Conservation (phyloP, 352 stramenopile genomes). For the Peronospora belbahrii region DNA sequence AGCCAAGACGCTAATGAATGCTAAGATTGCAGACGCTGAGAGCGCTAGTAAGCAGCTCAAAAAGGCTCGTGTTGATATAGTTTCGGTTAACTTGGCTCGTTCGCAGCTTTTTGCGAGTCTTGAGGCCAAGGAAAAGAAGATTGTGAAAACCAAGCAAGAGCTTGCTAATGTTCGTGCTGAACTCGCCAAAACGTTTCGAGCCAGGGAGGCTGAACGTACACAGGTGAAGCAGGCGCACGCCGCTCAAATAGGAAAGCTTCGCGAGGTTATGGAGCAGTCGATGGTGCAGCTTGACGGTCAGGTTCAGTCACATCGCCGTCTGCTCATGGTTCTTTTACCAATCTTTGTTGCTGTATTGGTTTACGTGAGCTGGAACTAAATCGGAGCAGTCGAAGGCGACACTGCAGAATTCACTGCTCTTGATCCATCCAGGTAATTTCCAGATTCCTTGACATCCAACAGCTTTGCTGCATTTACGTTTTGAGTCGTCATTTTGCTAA, state of each 20-base stretch:
- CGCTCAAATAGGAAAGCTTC: constrained; percentile 34
- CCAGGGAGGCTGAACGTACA: constrained; percentile 17
- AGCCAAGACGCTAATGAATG: constrained; percentile 50
- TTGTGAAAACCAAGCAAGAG: constrained; percentile 51
- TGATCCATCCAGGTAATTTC: no score
- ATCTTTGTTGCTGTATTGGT: constrained; percentile 42
- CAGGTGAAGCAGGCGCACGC: constrained; percentile 31
- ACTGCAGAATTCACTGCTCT: no score
- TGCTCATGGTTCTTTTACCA: constrained; percentile 45
- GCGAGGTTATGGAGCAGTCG: constrained; percentile 27
- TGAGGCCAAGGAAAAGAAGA: constrained; percentile 66
- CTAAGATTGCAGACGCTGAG: constrained; percentile 62
- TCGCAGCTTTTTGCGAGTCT: constrained; percentile 45
- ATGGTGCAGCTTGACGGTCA: constrained; percentile 27
- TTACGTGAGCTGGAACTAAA: constrained; percentile 47
- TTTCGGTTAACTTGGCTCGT: constrained; percentile 32
- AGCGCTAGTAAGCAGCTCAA: constrained; percentile 58
- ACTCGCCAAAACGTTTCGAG: constrained; percentile 18
- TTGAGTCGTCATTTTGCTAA: no score
- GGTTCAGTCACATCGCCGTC: constrained; percentile 50
- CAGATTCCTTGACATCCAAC: no score
- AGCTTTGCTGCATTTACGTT: no score
- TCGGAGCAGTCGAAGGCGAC: no score
- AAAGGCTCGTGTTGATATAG: constrained; percentile 38
- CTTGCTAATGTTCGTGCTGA: constrained; percentile 42